Conservation (phyloP, 441 rosid species). For the Populus hybrid region DNA sequence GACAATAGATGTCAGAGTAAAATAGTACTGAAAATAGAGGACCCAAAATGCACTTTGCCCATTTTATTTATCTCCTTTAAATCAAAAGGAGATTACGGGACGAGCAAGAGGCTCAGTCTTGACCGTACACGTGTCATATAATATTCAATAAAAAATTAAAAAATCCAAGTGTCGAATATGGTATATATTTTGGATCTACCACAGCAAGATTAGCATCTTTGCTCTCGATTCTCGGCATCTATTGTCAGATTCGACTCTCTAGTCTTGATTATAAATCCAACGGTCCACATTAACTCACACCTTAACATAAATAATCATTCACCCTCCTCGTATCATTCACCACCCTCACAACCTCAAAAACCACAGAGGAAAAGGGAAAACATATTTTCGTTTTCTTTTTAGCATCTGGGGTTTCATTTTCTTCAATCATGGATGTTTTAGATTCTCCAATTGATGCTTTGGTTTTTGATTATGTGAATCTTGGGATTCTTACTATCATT, state of each 20-base stretch:
- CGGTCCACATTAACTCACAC: slow-evolving; percentile 27
- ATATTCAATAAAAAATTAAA: background rate
- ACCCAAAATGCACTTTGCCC: background rate
- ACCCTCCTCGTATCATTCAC: background rate
- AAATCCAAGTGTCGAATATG: background rate
- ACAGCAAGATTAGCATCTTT: slow-evolving; percentile 36
- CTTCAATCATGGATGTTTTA: slow-evolving; percentile 37
- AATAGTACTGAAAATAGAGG: too few species aligned
- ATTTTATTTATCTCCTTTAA: background rate
- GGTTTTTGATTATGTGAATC: slow-evolving; percentile 37
- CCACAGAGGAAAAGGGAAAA: background rate
- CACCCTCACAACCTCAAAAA: slow-evolving; percentile 3
- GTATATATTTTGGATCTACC: slow-evolving; percentile 39
- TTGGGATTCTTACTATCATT: slow-evolving; percentile 38
- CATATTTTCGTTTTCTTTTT: background rate
- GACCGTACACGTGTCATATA: slow-evolving; percentile 16
- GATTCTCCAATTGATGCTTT: slow-evolving; percentile 53
- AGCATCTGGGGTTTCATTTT: background rate
- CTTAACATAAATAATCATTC: slow-evolving; percentile 5
- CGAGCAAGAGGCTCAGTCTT: background rate
- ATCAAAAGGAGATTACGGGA: background rate
- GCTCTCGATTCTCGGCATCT: slow-evolving; percentile 61
- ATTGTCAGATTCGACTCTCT: slow-evolving; percentile 25
- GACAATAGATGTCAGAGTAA: background rate
- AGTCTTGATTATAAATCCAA: slow-evolving; percentile 27